Percentiles rank a stretch among this genome's conserved stretches.
Conservation (phyloP, 1,284 basidiomycete species). For the Boletus sp. region DNA sequence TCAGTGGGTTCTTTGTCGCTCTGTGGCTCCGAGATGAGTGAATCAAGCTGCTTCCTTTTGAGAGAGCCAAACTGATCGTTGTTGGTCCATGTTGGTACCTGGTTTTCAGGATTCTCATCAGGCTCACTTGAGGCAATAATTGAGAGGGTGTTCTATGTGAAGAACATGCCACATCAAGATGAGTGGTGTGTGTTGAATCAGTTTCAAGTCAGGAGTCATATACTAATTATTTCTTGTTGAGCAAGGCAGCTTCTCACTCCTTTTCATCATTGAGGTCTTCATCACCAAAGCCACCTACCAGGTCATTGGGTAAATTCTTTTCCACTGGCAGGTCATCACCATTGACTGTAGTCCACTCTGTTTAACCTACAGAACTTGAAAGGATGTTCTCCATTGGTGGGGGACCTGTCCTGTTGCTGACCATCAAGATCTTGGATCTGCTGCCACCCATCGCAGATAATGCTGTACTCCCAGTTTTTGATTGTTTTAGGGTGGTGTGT, state of each 20-base stretch:
- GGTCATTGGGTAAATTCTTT: not conserved
- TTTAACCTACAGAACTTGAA: not conserved
- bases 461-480: not conserved
- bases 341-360: not conserved
- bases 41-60: not conserved
- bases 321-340: not conserved
- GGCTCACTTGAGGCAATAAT: too few relatives aligned
- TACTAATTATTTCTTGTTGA: not conserved
- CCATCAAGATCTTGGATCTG: not conserved
- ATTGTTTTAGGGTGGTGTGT: not conserved
- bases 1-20: too few relatives aligned
- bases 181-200: too few relatives aligned
- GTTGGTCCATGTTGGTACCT: not conserved
- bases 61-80: not conserved
- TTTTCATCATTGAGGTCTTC: not conserved
- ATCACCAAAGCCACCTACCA: not conserved
- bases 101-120: too few relatives aligned
- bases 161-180: too few relatives aligned
- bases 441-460: not conserved
- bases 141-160: too few relatives aligned
- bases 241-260: not conserved
- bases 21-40: too few relatives aligned
- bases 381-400: not conserved
- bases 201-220: too few relatives aligned
- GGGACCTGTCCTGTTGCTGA: not conserved